These are phyloP conservation scores for Asterionellopsis glacialis DNA, from an alignment of 108 stramenopile species.

Conservation along the genomic window DNA sequence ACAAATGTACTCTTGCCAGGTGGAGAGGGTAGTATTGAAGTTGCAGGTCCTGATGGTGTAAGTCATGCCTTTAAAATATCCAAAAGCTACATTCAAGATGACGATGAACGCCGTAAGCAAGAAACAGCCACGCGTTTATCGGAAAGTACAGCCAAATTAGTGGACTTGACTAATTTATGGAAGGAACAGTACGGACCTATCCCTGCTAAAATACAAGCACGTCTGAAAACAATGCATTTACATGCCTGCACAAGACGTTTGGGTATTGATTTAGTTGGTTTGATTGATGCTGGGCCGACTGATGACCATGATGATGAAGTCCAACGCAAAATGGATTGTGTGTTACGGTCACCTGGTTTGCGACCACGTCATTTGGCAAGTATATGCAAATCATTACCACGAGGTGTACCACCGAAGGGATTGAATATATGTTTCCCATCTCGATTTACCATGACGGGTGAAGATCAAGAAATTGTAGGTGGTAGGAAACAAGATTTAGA, in stretches of 20 bases:
- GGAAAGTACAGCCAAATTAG: slow-evolving; percentile 61
- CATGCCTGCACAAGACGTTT: slow-evolving; percentile 77
- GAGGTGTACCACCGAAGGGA: slow-evolving; percentile 53
- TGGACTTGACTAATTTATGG: slow-evolving; percentile 74
- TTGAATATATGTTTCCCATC: slow-evolving; percentile 71
- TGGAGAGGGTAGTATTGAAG: slow-evolving; percentile 61
- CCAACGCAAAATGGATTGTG: slow-evolving; percentile 41
- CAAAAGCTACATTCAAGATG: slow-evolving; percentile 56
- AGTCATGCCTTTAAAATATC: slow-evolving; percentile 53
- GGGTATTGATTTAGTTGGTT: slow-evolving; percentile 78
- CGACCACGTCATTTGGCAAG: slow-evolving; percentile 79
- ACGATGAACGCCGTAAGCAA: slow-evolving; percentile 37
- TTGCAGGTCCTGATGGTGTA: slow-evolving; percentile 12
- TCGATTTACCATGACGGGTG: slow-evolving; percentile 52
- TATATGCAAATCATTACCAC: slow-evolving; percentile 57
- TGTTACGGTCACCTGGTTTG: slow-evolving; percentile 77
- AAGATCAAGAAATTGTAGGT: slow-evolving; percentile 54
- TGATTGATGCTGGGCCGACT: slow-evolving; percentile 24
- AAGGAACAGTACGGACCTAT: slow-evolving; percentile 70
- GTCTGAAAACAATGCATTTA: slow-evolving; percentile 78
- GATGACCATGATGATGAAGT: not conserved
- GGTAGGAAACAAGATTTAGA: slow-evolving; percentile 64
- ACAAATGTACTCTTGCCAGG: slow-evolving; percentile 69
- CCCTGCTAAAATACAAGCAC: slow-evolving; percentile 56
- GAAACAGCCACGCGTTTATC: slow-evolving; percentile 75